Base-by-base conservation (phyloP, 257 asterid species). In the Nicotiana benthamiana region DNA sequence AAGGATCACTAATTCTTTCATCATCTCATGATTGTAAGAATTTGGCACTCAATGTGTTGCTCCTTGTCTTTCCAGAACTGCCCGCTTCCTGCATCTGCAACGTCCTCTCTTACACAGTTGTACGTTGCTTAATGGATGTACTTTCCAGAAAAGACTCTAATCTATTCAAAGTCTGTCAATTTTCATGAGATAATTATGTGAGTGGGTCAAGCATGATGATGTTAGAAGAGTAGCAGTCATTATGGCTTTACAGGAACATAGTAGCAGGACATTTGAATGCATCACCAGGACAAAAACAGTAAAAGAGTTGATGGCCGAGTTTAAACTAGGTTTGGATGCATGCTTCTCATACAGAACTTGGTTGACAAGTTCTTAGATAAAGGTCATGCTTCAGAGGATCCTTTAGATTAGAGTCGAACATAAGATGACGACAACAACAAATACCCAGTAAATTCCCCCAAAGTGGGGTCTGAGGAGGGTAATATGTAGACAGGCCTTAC, bases 321-420 rank as follows among this genome's bases (percentile, higher is more conserved):
- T n/a, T n/a, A n/a, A n/a, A n/a, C n/a, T n/a, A n/a, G n/a, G n/a
- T n/a, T n/a, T 77, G 97, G 97, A 54, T 90, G 98, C 82, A 77
- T 85, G 75, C 81, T 87, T 64, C 89, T 93, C 75, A 86, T 92
- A 80, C 90, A 93, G 84, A 90, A 85, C 83, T 87, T 93, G 90
- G 80, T 83, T n/a, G 52, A 83, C 81, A 86, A 92, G 97, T 93
- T 95, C 89, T 85, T 93, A 30, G 98, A 93, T 82, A 97, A 92
- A 80, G 93, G 91, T 15, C 84, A 77, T 80, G 85, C 92, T 60
- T 93, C 94, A 28, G 97, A 94, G 80, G 97, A 93, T 83, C 98
- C 98, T 81, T 95, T 97, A 75, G 98, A 93, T 90, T 97, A 95
- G 88, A 95, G 97, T 85, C 97, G 92, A 83, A 95, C 98, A 61